Base-by-base conservation (phyloP, 2,329 filamentous ascomycete species). In the Cladobotryum mycophilum region DNA sequence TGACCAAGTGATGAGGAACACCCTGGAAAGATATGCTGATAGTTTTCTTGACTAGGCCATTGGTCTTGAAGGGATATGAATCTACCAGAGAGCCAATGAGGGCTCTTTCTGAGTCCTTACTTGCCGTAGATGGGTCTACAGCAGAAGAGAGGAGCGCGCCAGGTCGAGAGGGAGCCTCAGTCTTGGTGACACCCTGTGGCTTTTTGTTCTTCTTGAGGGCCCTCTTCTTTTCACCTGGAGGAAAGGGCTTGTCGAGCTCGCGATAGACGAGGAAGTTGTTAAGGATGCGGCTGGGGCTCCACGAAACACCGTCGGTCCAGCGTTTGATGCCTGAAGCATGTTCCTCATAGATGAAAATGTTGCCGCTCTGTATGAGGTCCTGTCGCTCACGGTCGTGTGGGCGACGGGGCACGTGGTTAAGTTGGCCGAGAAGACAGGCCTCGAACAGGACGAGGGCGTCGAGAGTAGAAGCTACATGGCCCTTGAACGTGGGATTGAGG, bases 311-410 rank as follows among this genome's bases (percentile, higher is more conserved):
- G 59, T 96, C 91, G 0, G 90, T 96, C 91, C 91, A 96, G 50
- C 91, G 79, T 71, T 95, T 95, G 70, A 96, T 95, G 5, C 89
- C 89, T 0, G 90, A 95, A 0, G 88, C 85, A 54, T 89, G 85
- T 66, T 96, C 89, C 62, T 95, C 89, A 67, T 96, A 96, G 57
- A 96, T 88, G 69, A 96, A 93, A 43, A 96, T 81, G 58, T 86
- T 86, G 35, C 91, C 91, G 58, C 89, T 95, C 58, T 80, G 80
- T 63, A 96, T 93, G 47, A 95, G 79, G 17, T 81, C 76, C 20
- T 76, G 75, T 47, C 90, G 80, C 68, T 96, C 91, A 47, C 89
- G 79, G 61, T 96, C 91, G 65, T 95, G 89, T 1, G 91, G 91
- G 48, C 91, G 80, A 45, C 91, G 85, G 15, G 88, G 83, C 17